Evolutionary conservation across 306 rosid genomes (phyloP).

Genomic region (Crataegus laevigata): DNA sequence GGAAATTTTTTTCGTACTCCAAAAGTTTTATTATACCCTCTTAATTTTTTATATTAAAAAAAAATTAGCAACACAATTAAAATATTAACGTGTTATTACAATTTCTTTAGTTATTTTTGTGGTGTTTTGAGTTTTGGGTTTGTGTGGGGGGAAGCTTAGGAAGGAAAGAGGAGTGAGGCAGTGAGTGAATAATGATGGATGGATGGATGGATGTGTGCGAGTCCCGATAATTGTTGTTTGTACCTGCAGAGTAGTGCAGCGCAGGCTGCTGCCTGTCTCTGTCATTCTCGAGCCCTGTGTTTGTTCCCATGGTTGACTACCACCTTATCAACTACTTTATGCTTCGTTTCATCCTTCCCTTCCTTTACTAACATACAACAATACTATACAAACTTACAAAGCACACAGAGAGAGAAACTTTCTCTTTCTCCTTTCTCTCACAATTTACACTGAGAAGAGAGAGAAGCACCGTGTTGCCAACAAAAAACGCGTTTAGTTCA

Average conservation of each 20-base stretch:
- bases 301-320: conserved; percentile 70
- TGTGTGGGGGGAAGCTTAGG: not conserved
- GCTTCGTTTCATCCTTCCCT: not conserved
- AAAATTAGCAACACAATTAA: too few relatives aligned
- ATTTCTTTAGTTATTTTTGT: too few relatives aligned
- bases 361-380: not conserved
- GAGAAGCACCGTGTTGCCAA: not conserved
- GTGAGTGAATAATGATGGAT: not conserved
- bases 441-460: too few relatives aligned
- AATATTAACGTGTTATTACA: too few relatives aligned
- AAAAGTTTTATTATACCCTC: too few relatives aligned
- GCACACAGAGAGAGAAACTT: not conserved
- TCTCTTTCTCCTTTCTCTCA: not conserved
- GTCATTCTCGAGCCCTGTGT: conserved; percentile 80
- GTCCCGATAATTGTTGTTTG: conserved; percentile 40
- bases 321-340: conserved; percentile 11
- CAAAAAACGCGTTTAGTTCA: not conserved
- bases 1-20: too few relatives aligned
- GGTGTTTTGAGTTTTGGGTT: too few relatives aligned
- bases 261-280: not conserved
- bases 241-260: conserved; percentile 6
- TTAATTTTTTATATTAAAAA: too few relatives aligned
- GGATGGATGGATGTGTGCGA: conserved; percentile 18
- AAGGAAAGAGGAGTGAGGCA: not conserved
- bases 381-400: not conserved